Conservation (phyloP, 306 rosid genomes). For the Malus sylvestris region DNA sequence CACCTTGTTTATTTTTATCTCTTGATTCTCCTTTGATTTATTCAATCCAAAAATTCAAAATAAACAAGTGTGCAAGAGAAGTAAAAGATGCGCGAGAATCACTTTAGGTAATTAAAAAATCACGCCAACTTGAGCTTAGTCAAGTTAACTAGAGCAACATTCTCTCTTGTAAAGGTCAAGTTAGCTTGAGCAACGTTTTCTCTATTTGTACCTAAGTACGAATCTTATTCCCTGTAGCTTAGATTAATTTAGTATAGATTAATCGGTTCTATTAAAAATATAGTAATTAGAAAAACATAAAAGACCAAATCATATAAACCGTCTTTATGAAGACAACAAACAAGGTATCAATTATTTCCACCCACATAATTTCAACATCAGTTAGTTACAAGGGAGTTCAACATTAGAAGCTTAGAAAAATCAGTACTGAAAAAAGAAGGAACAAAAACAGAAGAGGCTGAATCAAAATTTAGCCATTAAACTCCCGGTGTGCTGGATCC, state of each 20-base stretch:
- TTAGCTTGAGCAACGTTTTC: too few species aligned
- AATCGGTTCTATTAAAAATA: too few species aligned
- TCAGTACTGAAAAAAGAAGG: not conserved
- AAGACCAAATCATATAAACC: not conserved
- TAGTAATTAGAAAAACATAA: not conserved
- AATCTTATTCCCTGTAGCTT: too few species aligned
- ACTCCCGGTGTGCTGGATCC: conserved; percentile 32
- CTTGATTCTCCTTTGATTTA: too few species aligned
- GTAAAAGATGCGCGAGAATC: not conserved
- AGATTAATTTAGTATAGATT: not conserved
- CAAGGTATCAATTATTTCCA: conserved; percentile 9
- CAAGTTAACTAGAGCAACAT: too few species aligned
- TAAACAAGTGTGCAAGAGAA: too few species aligned
- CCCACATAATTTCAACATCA: conserved; percentile 1
- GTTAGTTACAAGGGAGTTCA: not conserved
- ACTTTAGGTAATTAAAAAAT: not conserved
- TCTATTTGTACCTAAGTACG: too few species aligned
- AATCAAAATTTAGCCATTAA: conserved; percentile 5
- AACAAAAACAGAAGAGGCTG: not conserved
- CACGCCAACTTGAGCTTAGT: too few species aligned
- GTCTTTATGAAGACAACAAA: not conserved
- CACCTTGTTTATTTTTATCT: not conserved
- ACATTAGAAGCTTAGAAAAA: not conserved
- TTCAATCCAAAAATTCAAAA: too few species aligned
- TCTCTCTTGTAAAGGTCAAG: too few species aligned